Base-by-base conservation (phyloP, 2,329 filamentous ascomycete species). In the Cordyceps cateniannulata region DNA sequence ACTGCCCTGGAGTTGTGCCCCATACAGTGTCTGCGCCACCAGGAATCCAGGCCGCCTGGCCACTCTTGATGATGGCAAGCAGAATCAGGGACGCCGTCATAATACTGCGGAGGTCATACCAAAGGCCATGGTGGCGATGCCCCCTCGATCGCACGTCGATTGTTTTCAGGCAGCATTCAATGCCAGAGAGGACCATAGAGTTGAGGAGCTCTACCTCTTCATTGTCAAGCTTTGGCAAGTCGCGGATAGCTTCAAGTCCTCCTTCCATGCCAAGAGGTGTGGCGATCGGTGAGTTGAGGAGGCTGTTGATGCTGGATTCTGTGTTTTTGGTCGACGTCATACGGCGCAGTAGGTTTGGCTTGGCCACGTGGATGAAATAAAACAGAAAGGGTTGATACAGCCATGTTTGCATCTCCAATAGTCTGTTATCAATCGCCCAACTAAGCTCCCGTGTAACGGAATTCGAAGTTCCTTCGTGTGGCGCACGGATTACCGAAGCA, bases 71-170 rank as follows among this genome's bases (percentile, higher is more conserved):
- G 14, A 66, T 58, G 22, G 61, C 66, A 12, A 66, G 54, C 25
- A 68, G 58, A 16, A 65, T 55, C 3, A 66, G 48, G 14, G 63
- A 60, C 14, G 65, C 62, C 10, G 61, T 63, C 62, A 67, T 67
- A 42, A 65, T 62, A 40, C 63, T 64, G 2, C 68, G 65, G 35
- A 66, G 50, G 20, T 65, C 65, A 27, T 64, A 70, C 68, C 68
- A 70, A 0, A 66, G 64, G 2, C 68, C 68, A 38, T 70, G 68
- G 44, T 68, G 68, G 10, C 68, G 59, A 52, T 69, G 63, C 50
- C 64, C 54, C 27, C 62, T 58, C 35, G 62, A n/a, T 42, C 67
- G 56, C 50, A 65, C 50, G 58, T 67, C 65, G 12, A 67, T 65
- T 2, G 65, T 66, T 50, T 67, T 66, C 24, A 67, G 56, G 25